Base-by-base conservation (phyloP, 2,329 filamentous ascomycete species). In the Beauveria sp. region DNA sequence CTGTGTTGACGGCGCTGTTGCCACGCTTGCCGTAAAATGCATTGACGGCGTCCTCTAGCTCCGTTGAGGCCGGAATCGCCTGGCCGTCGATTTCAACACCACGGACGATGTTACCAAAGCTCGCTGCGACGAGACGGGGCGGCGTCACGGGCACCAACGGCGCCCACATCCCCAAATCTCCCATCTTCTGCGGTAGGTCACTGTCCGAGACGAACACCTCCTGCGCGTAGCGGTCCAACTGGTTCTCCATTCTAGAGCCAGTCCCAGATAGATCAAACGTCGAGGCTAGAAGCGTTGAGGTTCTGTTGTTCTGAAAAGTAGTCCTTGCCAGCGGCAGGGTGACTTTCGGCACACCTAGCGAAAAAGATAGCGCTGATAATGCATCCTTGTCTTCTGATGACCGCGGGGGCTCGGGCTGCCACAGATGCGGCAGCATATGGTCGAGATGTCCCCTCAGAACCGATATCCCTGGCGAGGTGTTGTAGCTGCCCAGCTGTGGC, bases 71-170 rank as follows among this genome's bases (percentile, higher is more conserved):
- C 14, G 88, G 86, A 0, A 80, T 75, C 1, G 73, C 67, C 38
- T 74, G 70, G 5, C 76, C 78, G 24, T 78, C 69, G 20, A 81
- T 74, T 18, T 83, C 76, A 10, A 93, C 70, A 47, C 83, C 81
- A 38, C 87, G 84, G 24, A 95, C 78, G 60, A 96, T 93, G 72
- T 96, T 96, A 3, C 91, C 91, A 68, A 93, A 84, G 42, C 86
- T 85, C 43, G 83, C 81, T 1, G 80, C 75, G 42, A 95, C 85
- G 52, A 74, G 76, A 20, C 88, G 82, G 18, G 87, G 80, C 6
- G 75, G 71, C 0, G 88, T 90, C 42, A 93, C 71, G 1, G 88
- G 84, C 12, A 86, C 72, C 3, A 93, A 73, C 0, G 87, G 79
- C 0, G 77, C 69, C 65, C 71, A 73, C 14, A 74, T 63, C 28